Base-by-base conservation (phyloP, 306 rosid species). In the Albizia julibrissin region DNA sequence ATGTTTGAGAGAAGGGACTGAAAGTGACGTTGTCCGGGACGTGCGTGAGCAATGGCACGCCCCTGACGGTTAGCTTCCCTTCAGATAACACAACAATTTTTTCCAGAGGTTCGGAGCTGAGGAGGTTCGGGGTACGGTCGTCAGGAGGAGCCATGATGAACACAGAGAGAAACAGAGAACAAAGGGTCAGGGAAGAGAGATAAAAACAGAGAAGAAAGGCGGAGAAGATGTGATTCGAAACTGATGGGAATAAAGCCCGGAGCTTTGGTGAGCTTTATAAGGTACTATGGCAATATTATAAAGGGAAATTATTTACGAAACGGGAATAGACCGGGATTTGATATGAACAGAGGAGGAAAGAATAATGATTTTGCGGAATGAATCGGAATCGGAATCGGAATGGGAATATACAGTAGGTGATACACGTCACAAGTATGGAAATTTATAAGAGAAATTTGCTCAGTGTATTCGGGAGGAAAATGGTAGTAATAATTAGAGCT, bases 71-170 rank as follows among this genome's bases (percentile, higher is more conserved):
- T 14, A 95, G 74, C 47, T 83, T 91, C 58, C 90, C 93, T 13
- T 86, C 47, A 3, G 89, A 85, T 68, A 95, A 84, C 69, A 84
- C 83, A 46, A 89, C 83, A 61, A 34, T 24, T 0, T 88, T 73
- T 24, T 84, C 87, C 50, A 79, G 56, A 31, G 82, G 26, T 11
- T 85, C 73, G 0, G 89, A 61, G n/a, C 19, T 49, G 4, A 75
- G 37, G 50, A 24, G 68, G 11, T 67, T 54, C 14, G 27, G 40
- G 72, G 58, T 43, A 56, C 87, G 89, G 43, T 87, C 88, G 24
- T 92, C 86, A 5, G 91, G 88, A 6, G 95, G 91, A 79, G 93
- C 91, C 99, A 95, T 93, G 82, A 93, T 93, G 81, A 70, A 13
- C 54, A 13, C 19, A 42, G 37, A 29, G 37, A 29, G 26, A 40